phyloP scores from a whole-genome alignment of 805 yeast genomes.

The Suhomyces canberraensis region DNA sequence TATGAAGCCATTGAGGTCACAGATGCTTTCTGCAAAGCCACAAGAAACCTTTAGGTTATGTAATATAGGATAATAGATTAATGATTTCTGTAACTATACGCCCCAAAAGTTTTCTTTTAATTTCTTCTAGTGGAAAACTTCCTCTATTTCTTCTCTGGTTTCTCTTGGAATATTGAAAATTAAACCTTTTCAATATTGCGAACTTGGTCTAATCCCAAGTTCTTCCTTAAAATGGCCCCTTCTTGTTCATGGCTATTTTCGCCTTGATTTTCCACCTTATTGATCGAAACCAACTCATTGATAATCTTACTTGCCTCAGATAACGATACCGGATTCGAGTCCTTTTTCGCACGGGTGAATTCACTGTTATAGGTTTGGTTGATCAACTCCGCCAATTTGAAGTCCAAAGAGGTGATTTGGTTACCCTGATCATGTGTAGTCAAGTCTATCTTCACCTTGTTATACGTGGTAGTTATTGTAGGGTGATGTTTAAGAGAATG shows the following conservation, averaged over 20 bases:
- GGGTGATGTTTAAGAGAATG: conserved; percentile 70
- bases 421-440: conserved; percentile 63
- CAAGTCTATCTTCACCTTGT: conserved; percentile 49
- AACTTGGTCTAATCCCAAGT: too few relatives aligned
- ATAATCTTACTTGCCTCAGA: conserved; percentile 11
- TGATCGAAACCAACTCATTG: conserved; percentile 9
- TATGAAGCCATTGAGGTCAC: conserved; percentile 89
- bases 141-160: too few relatives aligned
- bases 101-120: too few relatives aligned
- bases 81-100: too few relatives aligned
- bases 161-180: too few relatives aligned
- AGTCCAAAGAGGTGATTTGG: conserved; percentile 52
- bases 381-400: conserved; percentile 50
- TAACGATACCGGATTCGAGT: conserved; percentile 4
- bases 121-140: too few relatives aligned
- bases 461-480: conserved; percentile 60
- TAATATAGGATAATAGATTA: conserved; percentile 4
- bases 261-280: too few relatives aligned
- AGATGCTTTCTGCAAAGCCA: conserved; percentile 68
- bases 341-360: neutral
- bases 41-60: conserved; percentile 8
- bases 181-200: too few relatives aligned
- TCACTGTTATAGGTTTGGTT: conserved; percentile 9
- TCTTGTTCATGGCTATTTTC: too few relatives aligned
- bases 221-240: too few relatives aligned